Conservation (phyloP, 2,329 filamentous ascomycete species). For the Lasiodiplodia gonubiensis region DNA sequence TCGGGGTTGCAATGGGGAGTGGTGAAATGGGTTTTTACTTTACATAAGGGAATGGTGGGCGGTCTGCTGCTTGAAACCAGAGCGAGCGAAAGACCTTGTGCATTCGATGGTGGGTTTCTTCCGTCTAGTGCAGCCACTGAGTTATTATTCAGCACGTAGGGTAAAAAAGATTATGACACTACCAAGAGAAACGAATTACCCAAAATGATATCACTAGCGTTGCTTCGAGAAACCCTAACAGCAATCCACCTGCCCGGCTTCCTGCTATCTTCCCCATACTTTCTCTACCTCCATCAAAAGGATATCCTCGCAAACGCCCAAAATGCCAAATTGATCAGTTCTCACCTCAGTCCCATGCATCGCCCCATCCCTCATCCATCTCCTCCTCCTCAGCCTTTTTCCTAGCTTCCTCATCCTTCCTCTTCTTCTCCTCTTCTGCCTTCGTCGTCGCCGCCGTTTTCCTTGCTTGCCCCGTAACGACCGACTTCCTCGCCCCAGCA, state of each 20-base stretch:
- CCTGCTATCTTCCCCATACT: neutral
- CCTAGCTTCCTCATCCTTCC: slow-evolving; percentile 21
- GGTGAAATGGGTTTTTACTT: neutral
- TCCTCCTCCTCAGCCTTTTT: slow-evolving; percentile 27
- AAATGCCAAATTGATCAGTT: neutral
- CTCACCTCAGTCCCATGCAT: slow-evolving; percentile 27
- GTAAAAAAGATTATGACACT: slow-evolving; percentile 4
- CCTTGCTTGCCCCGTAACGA: slow-evolving; percentile 8
- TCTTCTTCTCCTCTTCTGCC: slow-evolving; percentile 35
- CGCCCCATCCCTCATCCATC: slow-evolving; percentile 29
- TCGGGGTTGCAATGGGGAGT: neutral
- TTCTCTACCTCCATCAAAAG: neutral
- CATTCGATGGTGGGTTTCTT: neutral
- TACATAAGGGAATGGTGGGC: neutral
- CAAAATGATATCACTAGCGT: slow-evolving; percentile 3
- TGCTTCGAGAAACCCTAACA: neutral
- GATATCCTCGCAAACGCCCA: slow-evolving; percentile 18
- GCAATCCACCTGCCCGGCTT: neutral
- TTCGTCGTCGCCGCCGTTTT: slow-evolving; percentile 28
- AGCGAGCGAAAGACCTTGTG: neutral
- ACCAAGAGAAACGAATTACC: neutral
- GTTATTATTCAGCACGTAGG: neutral
- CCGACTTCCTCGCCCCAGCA: slow-evolving; percentile 39
- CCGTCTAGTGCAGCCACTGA: neutral
- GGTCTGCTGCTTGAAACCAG: neutral